These are phyloP conservation scores for Suillus luteus DNA, from an alignment of 768 basidiomycete species.

Conservation along the genomic window DNA sequence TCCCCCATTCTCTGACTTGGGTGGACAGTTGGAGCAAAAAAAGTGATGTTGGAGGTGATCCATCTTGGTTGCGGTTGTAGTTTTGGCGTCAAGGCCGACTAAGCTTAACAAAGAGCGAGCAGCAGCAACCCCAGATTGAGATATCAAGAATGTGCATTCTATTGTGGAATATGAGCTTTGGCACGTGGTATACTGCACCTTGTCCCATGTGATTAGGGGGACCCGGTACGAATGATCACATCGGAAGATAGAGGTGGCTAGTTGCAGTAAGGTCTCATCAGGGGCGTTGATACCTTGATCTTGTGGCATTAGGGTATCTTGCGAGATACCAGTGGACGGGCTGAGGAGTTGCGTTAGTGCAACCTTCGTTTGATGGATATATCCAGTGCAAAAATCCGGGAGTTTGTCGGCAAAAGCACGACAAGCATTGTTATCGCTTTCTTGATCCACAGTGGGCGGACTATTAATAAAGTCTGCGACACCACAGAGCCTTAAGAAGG, in stretches of 20 bases:
- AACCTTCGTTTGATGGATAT: neutral
- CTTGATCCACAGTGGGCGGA: neutral
- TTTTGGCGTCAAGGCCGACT: slow-evolving; percentile 1
- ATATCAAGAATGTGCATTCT: neutral
- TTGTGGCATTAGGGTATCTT: neutral
- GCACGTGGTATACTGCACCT: neutral
- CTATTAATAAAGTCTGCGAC: neutral
- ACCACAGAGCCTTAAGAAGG: slow-evolving; percentile 2
- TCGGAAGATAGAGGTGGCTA: slow-evolving; percentile 6
- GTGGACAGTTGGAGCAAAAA: neutral
- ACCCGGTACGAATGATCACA: neutral
- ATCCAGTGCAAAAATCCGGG: neutral
- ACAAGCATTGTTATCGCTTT: neutral
- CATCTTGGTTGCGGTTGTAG: neutral
- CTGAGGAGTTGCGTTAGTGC: neutral
- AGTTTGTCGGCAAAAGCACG: neutral
- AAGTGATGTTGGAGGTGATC: neutral
- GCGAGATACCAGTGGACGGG: neutral
- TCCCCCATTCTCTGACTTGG: neutral
- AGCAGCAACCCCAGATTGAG: neutral
- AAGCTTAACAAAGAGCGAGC: neutral
- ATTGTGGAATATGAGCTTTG: rapidly evolving
- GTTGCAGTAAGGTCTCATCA: neutral
- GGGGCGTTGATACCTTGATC: neutral
- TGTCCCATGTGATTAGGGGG: slow-evolving; percentile 5